A percentile compares a stretch with the other conserved stretches of the same genome.
phyloP scores from a whole-genome alignment of 2,329 filamentous ascomycete genomes.

The Monosporascus sp. region DNA sequence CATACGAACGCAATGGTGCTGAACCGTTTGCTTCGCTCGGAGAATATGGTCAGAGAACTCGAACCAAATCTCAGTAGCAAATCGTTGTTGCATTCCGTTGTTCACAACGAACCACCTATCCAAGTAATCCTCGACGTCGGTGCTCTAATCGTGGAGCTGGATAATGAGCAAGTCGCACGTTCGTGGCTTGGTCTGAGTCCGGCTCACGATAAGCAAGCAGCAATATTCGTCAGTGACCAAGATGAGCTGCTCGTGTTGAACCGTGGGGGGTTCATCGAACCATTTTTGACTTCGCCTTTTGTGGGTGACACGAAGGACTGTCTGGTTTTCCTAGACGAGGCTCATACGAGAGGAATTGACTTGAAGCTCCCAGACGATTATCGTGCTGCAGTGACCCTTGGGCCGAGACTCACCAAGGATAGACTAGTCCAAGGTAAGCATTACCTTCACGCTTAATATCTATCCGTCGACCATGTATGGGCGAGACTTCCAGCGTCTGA shows the following conservation, averaged over 20 bases:
- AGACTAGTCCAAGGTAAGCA: conserved; percentile 58
- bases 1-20: conserved; percentile 68
- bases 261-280: conserved; percentile 38
- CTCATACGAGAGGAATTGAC: conserved; percentile 67
- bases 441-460: neutral
- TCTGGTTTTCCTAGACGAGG: conserved; percentile 65
- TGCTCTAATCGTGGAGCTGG: conserved; percentile 62
- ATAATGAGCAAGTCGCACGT: conserved; percentile 49
- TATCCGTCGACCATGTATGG: too few species aligned
- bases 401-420: conserved; percentile 63
- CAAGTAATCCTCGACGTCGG: conserved; percentile 67
- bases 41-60: conserved; percentile 39
- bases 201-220: conserved; percentile 31
- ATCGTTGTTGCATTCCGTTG: conserved; percentile 41
- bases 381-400: conserved; percentile 63
- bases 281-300: conserved; percentile 56
- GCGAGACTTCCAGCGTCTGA: neutral
- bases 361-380: conserved; percentile 54
- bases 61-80: neutral
- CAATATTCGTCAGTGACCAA: conserved; percentile 53
- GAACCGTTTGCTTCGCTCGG: conserved; percentile 47
- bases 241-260: conserved; percentile 53
- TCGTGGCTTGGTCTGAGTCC: conserved; percentile 43
- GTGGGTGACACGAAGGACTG: conserved; percentile 51
- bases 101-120: conserved; percentile 31